phyloP scores from a whole-genome alignment of 768 basidiomycete genomes.

The Lyophyllum decastes region DNA sequence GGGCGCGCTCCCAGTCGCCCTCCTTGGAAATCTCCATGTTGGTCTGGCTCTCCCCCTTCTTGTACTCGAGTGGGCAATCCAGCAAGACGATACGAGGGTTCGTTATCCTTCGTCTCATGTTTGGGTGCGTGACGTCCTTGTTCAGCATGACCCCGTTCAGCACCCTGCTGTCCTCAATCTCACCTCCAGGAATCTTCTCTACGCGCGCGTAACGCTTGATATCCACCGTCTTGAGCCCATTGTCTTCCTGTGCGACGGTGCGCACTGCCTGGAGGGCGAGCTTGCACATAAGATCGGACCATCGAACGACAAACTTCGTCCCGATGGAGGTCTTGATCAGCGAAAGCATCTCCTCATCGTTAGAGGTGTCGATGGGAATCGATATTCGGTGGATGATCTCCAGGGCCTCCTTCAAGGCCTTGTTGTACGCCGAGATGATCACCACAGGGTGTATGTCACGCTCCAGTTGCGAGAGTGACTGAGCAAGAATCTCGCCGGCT shows the following conservation, averaged over 20 bases:
- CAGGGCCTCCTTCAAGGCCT: slow-evolving; percentile 90
- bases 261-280: slow-evolving; percentile 92
- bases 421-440: slow-evolving; percentile 98
- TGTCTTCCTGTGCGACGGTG: slow-evolving; percentile 79
- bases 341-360: slow-evolving; percentile 90
- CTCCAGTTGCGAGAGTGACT: slow-evolving; percentile 90
- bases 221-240: slow-evolving; percentile 85
- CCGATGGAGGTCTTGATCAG: slow-evolving; percentile 99
- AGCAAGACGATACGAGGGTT: slow-evolving; percentile 88
- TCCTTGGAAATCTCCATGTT: slow-evolving; percentile 98
- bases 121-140: slow-evolving; percentile 98
- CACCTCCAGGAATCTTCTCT: slow-evolving; percentile 96
- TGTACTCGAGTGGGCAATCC: slow-evolving; percentile 97
- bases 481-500: slow-evolving; percentile 96
- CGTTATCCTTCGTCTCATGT: slow-evolving; percentile 89
- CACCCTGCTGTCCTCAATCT: slow-evolving; percentile 91
- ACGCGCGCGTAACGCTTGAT: slow-evolving; percentile 98
- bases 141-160: slow-evolving; percentile 94
- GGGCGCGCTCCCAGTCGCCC: slow-evolving; percentile 87
- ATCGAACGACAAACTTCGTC: slow-evolving; percentile 94
- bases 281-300: slow-evolving; percentile 97
- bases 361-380: slow-evolving; percentile 81
- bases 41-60: slow-evolving; percentile 98
- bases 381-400: slow-evolving; percentile 88
- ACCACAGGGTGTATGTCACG: slow-evolving; percentile 98